These are phyloP conservation scores for Fragosphaeria purpurea DNA, from an alignment of 2,329 filamentous ascomycete genomes.

Conservation along the genomic window DNA sequence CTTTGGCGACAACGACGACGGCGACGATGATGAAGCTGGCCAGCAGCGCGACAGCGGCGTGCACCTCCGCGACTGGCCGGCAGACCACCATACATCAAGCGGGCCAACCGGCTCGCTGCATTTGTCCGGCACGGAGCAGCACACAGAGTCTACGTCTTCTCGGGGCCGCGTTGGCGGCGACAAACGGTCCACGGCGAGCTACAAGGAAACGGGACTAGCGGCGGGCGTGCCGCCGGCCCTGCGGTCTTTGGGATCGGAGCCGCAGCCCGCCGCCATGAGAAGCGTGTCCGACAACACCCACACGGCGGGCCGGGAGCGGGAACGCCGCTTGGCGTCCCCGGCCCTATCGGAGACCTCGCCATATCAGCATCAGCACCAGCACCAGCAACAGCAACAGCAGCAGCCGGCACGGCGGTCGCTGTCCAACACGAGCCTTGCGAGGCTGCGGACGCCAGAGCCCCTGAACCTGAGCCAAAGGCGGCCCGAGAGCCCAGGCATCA, in stretches of 20 bases:
- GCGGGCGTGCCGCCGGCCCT: slow-evolving; percentile 5
- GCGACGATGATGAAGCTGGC: slow-evolving; percentile 14
- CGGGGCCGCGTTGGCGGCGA: neutral
- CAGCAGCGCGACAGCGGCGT: slow-evolving; percentile 45
- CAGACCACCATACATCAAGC: neutral
- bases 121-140: neutral
- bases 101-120: neutral
- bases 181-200: slow-evolving; percentile 7
- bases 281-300: slow-evolving; percentile 11
- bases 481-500: slow-evolving; percentile 49
- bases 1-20: neutral
- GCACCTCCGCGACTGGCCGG: slow-evolving; percentile 37
- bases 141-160: too few species aligned
- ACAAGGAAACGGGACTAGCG: slow-evolving; percentile 18
- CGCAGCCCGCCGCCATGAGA: neutral
- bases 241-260: neutral
- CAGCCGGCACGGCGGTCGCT: slow-evolving; percentile 25
- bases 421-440: slow-evolving; percentile 45
- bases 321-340: slow-evolving; percentile 5
- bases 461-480: slow-evolving; percentile 34
- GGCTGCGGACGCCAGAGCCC: slow-evolving; percentile 43
- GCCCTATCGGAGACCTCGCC: slow-evolving; percentile 9
- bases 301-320: neutral
- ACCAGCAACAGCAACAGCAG: slow-evolving; percentile 4
- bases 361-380: slow-evolving; percentile 15